phyloP scores from a whole-genome alignment of 2,329 filamentous ascomycete species.

The Cladosporium cucumerinum region DNA sequence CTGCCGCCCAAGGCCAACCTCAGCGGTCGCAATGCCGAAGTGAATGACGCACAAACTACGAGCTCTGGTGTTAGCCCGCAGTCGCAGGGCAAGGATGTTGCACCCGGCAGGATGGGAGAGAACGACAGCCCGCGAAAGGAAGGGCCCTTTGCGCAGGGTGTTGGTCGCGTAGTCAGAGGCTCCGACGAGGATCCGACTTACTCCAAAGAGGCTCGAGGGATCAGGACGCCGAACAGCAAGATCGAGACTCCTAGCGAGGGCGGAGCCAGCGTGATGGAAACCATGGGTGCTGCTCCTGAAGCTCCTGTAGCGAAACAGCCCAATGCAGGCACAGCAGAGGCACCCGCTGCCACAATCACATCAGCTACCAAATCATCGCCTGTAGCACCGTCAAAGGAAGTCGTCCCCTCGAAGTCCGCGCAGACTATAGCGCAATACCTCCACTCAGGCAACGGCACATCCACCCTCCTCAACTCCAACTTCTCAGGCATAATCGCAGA shows the following conservation, averaged over 20 bases:
- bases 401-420: background rate
- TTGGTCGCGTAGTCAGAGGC: background rate
- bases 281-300: background rate
- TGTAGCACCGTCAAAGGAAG: background rate
- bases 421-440: slow-evolving; percentile 10
- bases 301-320: background rate
- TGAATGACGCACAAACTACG: slow-evolving; percentile 7
- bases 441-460: slow-evolving; percentile 22
- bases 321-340: slow-evolving; percentile 7
- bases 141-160: slow-evolving; percentile 24
- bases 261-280: slow-evolving; percentile 16
- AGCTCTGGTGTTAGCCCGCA: slow-evolving; percentile 1
- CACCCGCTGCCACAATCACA: background rate
- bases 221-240: slow-evolving; percentile 12
- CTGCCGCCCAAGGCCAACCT: slow-evolving; percentile 8
- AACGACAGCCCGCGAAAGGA: slow-evolving; percentile 22
- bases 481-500: slow-evolving; percentile 28
- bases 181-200: background rate
- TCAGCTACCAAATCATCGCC: background rate
- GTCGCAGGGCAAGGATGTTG: slow-evolving; percentile 12
- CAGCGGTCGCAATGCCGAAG: slow-evolving; percentile 10
- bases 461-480: slow-evolving; percentile 28
- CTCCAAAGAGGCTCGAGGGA: slow-evolving; percentile 8
- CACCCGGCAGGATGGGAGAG: slow-evolving; percentile 24
- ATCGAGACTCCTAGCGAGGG: slow-evolving; percentile 18